phyloP scores from a whole-genome alignment of 176 grass and related monocot species.

The Pontederia paniculata region DNA sequence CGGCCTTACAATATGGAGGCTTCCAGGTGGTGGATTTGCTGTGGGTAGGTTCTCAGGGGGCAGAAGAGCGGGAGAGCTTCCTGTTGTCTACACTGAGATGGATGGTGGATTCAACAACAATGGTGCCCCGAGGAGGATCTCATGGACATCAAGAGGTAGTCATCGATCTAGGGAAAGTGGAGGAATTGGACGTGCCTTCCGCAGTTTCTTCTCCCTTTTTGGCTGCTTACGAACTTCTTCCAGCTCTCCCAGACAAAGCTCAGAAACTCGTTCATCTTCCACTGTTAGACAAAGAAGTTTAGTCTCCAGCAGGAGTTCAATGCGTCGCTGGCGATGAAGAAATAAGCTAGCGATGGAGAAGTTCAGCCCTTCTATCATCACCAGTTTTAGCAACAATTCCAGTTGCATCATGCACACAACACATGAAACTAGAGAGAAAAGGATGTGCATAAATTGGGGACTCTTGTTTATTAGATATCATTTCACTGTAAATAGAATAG shows the following conservation, averaged over 20 bases:
- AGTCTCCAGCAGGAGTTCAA: conserved; percentile 30
- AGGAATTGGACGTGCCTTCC: conserved; percentile 23
- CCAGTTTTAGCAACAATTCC: too few species aligned
- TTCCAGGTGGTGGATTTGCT: conserved; percentile 56
- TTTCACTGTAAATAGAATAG: too few species aligned
- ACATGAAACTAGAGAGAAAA: too few species aligned
- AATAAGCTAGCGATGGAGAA: too few species aligned
- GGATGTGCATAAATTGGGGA: too few species aligned
- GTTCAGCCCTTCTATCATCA: too few species aligned
- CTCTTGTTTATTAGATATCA: too few species aligned
- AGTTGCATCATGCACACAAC: too few species aligned
- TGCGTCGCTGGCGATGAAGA: too few species aligned
- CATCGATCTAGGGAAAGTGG: conserved; percentile 22
- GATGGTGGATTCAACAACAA: conserved; percentile 49
- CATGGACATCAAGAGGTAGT: conserved; percentile 27
- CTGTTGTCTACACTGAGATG: conserved; percentile 54
- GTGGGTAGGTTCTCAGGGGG: conserved; percentile 48
- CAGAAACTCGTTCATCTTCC: not conserved
- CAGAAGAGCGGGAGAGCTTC: conserved; percentile 37
- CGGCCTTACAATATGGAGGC: conserved; percentile 61
- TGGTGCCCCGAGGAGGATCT: conserved; percentile 29
- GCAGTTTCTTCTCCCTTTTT: conserved; percentile 40
- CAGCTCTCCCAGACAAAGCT: not conserved
- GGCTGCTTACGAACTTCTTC: conserved; percentile 22
- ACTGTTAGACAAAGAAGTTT: conserved; percentile 7